Evolutionary conservation across 1,139 yeast species (phyloP), one percentile per base, ranked within the genome.

Genomic region (Candida sp.): DNA sequence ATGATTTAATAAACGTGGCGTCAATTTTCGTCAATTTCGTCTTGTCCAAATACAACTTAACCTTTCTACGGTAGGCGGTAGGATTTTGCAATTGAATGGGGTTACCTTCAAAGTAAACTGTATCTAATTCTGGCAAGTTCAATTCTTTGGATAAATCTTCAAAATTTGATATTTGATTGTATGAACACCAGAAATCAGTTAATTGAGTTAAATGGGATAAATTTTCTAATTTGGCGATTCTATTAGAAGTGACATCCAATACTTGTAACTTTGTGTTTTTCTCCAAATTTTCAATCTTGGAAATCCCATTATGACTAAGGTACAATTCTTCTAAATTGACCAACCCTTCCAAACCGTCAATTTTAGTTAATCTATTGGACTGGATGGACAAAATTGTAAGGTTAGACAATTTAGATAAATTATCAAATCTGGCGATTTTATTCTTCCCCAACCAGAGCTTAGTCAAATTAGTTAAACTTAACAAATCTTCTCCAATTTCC

Each of bases 361-460:
- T 70, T 57, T 84, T 86, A 5, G 82, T 79, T 41, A 95, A 72
- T 49, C 89, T 73, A 58, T 95, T 95, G 4, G 96, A 83, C 63
- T 93, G 99, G 45, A 95, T 88, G 2, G 97, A 89, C 43, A 95
- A 71, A 11, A 93, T 81, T 43, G 81, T 77, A 53, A 95, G 73
- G 48, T 86, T 86, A 36, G 65, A 63, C 48, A 93, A 72, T n/a
- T 69, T 68, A 32, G 69, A 64, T 48, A 95, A 67, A 57, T 87
- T 87, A 49, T 85, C 78, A 38, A 95, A 67, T 57, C 68, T 77
- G 1, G 77, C 60, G 43, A 95, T 88, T 48, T 79, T 77, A 63
- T 95, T 95, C 59, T 91, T 90, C 35, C 99, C 99, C 37, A 95
- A 71, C 99, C 99, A 95, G 41, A 95, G 69, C 61, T 91, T 88